Base-by-base conservation (phyloP, 768 basidiomycete species). In the Melanogaster broomeanus region DNA sequence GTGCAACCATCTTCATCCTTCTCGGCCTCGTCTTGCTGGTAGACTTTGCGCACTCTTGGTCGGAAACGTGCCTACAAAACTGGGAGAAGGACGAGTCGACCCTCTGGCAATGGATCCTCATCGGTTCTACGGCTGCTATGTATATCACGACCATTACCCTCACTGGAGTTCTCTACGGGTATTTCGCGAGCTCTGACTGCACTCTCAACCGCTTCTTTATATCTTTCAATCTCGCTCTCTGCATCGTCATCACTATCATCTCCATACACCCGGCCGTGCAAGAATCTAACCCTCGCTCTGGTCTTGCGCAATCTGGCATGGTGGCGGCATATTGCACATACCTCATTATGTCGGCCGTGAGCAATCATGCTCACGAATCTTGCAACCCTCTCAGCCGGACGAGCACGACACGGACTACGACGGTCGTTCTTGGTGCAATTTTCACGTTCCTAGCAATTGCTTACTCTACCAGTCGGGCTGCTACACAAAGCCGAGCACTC, bases 371-470 rank as follows among this genome's bases (percentile, higher is more conserved):
- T 8, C 88, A 95, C 61, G 77, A 83, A 48, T 73, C 77, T 19
- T 99, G 97, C 76, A 98, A 98, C 68, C 97, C 97, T 0, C 78
- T 98, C 10, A 85, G 84, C 42, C 80, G 82, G 52, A 76, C 77
- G 39, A 76, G 74, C 21, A 81, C 82, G 42, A 90, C 95, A 1
- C 84, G 87, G 53, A 93, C 85, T 33, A 93, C 93, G 8, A 88
- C 91, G 2, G 84, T 97, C 41, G 75, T 98, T 24, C 77, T 98
- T 39, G 97, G 97, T 27, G 97, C 92, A 8, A 68, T 93, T 11
- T 97, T 99, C 71, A 99, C 97, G 0, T 99, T 99, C 83, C 72
- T 98, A 41, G 95, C 97, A 5, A 97, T 99, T 59, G 96, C 97
- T 7, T 99, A 98, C 66, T 98, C 95, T 25, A 98, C 97, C 0